Evolutionary conservation across 495 filamentous ascomycete genomes (phyloP).

Genomic region (Cryomyces antarcticus): DNA sequence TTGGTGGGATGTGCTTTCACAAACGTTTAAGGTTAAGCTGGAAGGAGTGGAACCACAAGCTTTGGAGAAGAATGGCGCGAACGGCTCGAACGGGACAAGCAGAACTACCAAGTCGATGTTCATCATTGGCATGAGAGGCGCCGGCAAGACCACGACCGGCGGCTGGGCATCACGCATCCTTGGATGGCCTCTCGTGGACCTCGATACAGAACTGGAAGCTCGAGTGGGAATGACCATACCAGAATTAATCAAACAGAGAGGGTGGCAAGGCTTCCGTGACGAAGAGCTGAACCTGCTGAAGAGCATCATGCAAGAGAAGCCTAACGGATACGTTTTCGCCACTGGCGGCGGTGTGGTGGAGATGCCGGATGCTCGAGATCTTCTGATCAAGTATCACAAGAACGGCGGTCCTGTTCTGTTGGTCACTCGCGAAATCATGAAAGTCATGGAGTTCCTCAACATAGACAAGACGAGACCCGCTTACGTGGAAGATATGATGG

Average conservation of each 20-base stretch:
- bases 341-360: constrained; percentile 92
- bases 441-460: constrained; percentile 77
- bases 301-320: constrained; percentile 48
- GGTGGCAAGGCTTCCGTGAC: constrained; percentile 78
- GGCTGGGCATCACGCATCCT: constrained; percentile 60
- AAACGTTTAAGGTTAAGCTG: constrained; percentile 52
- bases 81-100: constrained; percentile 17
- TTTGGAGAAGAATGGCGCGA: constrained; percentile 13
- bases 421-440: constrained; percentile 69
- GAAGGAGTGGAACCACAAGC: constrained; percentile 40
- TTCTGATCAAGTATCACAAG: constrained; percentile 54
- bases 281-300: constrained; percentile 60
- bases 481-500: constrained; percentile 83
- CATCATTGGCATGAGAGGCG: constrained; percentile 95
- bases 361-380: constrained; percentile 55
- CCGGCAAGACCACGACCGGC: constrained; percentile 87
- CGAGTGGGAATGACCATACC: constrained; percentile 56
- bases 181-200: constrained; percentile 58
- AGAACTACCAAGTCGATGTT: constrained; percentile 46
- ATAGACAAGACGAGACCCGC: constrained; percentile 83
- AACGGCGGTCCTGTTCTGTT: constrained; percentile 75
- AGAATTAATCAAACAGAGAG: constrained; percentile 54
- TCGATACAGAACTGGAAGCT: constrained; percentile 70
- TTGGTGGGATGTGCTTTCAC: constrained; percentile 82
- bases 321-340: constrained; percentile 65